Conservation (phyloP, 2,329 filamentous ascomycete species). For the Chaetomium sp. region DNA sequence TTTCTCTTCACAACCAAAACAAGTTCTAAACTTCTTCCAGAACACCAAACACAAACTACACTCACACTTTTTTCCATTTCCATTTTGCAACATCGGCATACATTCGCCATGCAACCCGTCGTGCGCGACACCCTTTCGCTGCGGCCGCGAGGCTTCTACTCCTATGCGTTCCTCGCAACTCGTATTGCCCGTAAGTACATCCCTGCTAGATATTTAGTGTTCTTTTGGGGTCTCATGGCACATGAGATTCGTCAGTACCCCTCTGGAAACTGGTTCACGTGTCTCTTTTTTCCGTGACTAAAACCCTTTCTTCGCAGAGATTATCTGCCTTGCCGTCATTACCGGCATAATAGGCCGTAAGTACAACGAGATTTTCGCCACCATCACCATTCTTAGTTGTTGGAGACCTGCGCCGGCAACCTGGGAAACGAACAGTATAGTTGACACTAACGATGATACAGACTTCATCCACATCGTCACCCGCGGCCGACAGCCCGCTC, state of each 20-base stretch:
- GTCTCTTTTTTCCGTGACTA: not conserved
- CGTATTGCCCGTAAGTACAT: constrained; percentile 54
- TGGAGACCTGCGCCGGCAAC: not conserved
- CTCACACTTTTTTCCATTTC: not conserved
- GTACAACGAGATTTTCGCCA: not conserved
- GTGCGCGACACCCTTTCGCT: constrained; percentile 63
- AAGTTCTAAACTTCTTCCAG: not conserved
- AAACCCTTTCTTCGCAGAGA: constrained; percentile 47
- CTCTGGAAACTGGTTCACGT: not conserved
- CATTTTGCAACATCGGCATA: not conserved
- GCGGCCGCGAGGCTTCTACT: constrained; percentile 44
- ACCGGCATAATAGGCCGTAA: constrained; percentile 73
- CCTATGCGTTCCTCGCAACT: constrained; percentile 74
- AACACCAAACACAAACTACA: not conserved
- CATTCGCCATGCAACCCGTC: not conserved
- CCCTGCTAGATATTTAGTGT: no score
- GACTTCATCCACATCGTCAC: constrained; percentile 80
- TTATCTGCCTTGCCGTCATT: constrained; percentile 70
- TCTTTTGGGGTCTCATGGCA: no score
- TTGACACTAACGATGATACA: not conserved
- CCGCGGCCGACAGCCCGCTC: constrained; percentile 64
- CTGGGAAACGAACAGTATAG: not conserved
- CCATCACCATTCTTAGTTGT: no score
- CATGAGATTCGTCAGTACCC: no score
- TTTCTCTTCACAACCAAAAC: constrained; percentile 2